Base-by-base conservation (phyloP, 768 basidiomycete species). In the Cyclocybe cylindracea region DNA sequence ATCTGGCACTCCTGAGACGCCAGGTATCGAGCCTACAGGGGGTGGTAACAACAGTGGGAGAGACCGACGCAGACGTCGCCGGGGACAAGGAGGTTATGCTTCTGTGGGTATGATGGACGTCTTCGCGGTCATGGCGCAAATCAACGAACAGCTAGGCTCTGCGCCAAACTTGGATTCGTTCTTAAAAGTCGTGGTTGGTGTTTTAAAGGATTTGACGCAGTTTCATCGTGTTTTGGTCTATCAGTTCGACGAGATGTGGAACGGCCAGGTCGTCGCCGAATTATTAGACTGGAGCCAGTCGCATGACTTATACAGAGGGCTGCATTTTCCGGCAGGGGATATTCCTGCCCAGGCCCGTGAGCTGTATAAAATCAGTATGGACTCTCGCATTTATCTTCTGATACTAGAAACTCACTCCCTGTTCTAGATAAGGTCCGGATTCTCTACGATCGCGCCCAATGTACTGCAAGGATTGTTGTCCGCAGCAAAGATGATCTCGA, bases 141-240 rank as follows among this genome's bases (percentile, higher is more conserved):
- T 91, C 61, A 91, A 89, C 65, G 87, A 92, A 54, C 90, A 92
- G 50, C 77, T 91, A 3, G 83, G 83, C 1, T 73, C 76, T 11
- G 85, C 87, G 10, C 70, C 78, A 1, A 84, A 87, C 57, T 63
- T 92, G 50, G 81, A 86, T 14, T 74, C 73, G 24, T 89, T 90
- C 64, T 69, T 91, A 60, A 84, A 91, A 61, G 76, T 91, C 42
- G 79, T 83, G 1, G 88, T 87, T 3, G 88, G 89, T 1, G 66
- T 78, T 24, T 67, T 91, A 58, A 86, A 87, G 68, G 89, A 94
- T 64, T 63, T 94, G 52, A 87, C 87, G 10, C 86, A 87, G 63
- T 91, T 91, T 66, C 89, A 91, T 62, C 79, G 90, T 16, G 87
- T 90, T 32, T 70, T 94, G 66, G 76, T 90, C 7, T 94, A 92